Conservation (phyloP, 2,329 filamentous ascomycete genomes). For the Paracoccidioides brasiliensis region DNA sequence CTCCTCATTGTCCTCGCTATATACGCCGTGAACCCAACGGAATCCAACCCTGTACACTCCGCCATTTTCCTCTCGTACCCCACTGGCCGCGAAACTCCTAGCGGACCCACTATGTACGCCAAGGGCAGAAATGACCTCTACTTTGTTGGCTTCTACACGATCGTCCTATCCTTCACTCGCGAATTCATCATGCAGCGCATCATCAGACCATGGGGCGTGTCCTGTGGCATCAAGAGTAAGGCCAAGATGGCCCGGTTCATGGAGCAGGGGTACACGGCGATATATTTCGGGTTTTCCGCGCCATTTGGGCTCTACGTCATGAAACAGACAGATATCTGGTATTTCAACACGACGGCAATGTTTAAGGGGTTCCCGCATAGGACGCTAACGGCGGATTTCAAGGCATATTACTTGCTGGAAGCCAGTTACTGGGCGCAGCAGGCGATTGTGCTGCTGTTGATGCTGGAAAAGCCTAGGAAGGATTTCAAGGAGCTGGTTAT, state of each 20-base stretch:
- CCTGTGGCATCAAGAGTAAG: slow-evolving; percentile 54
- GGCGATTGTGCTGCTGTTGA: slow-evolving; percentile 71
- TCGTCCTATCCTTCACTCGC: slow-evolving; percentile 83
- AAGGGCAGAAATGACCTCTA: slow-evolving; percentile 80
- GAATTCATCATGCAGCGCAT: slow-evolving; percentile 93
- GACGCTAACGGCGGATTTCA: slow-evolving; percentile 68
- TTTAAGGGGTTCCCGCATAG: slow-evolving; percentile 79
- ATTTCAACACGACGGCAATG: slow-evolving; percentile 85
- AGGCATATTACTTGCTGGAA: slow-evolving; percentile 92
- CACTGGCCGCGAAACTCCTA: slow-evolving; percentile 42
- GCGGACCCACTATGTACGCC: slow-evolving; percentile 56
- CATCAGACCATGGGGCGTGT: slow-evolving; percentile 61
- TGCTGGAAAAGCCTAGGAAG: slow-evolving; percentile 85
- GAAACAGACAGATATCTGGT: slow-evolving; percentile 84
- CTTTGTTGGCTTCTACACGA: slow-evolving; percentile 77
- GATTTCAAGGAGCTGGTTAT: slow-evolving; percentile 88
- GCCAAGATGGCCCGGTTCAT: slow-evolving; percentile 84
- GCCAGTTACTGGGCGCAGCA: slow-evolving; percentile 95
- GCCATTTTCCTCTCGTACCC: slow-evolving; percentile 88
- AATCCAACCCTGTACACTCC: slow-evolving; percentile 63
- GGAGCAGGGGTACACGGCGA: slow-evolving; percentile 88
- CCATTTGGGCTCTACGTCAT: slow-evolving; percentile 83
- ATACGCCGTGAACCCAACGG: slow-evolving; percentile 63
- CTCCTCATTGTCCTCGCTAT: slow-evolving; percentile 49
- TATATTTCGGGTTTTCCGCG: slow-evolving; percentile 76